Evolutionary conservation across 331 rosid species (phyloP), one percentile per base, ranked within the genome.

Genomic region (Rhamnella rubrinervis): DNA sequence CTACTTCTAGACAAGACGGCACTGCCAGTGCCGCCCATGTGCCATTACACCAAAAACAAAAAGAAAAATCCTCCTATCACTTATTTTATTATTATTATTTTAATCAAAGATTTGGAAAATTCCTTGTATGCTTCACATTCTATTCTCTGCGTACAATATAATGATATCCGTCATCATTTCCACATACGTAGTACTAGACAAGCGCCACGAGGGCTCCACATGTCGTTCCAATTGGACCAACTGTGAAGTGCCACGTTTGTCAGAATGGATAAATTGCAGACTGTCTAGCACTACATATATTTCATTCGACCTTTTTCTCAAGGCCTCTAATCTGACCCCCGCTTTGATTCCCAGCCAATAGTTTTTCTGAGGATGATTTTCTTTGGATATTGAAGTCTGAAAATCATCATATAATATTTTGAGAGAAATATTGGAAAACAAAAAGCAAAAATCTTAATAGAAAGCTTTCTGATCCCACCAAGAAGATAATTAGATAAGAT

Each of bases 201-300:
- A 76, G 80, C 62, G 68, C 57, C 84, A 78, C 62, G 58, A 63
- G 80, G 71, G 83, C 64, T 74, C 77, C 81, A 80, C 69, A 8
- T 59, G 12, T 41, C 25, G 12, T 60, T 37, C 79, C 26, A 69
- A 40, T 18, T 68, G 71, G 80, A 65, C 61, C 19, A 71, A 71
- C 40, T 8, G 20, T 17, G 10, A 6, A 46, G 57, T 41, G 82
- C 74, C 79, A 75, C 66, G 59, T 63, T 59, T 69, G 31, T 60
- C 35, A 13, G 14, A 21, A n/a, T 35, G 71, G 76, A 78, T 65
- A 65, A 68, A 8, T 2, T 6, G 38, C 64, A 26, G 25, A 18
- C 28, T 56, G 68, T 68, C 49, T 62, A 17, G 61, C 71, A 55
- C 71, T 44, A 10, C 38, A 52, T 39, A n/a, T 38, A n/a, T 38